Percentiles rank a stretch among this genome's conserved stretches.
phyloP scores from a whole-genome alignment of 2,329 filamentous ascomycete species.

The Coniochaeta ligniaria region DNA sequence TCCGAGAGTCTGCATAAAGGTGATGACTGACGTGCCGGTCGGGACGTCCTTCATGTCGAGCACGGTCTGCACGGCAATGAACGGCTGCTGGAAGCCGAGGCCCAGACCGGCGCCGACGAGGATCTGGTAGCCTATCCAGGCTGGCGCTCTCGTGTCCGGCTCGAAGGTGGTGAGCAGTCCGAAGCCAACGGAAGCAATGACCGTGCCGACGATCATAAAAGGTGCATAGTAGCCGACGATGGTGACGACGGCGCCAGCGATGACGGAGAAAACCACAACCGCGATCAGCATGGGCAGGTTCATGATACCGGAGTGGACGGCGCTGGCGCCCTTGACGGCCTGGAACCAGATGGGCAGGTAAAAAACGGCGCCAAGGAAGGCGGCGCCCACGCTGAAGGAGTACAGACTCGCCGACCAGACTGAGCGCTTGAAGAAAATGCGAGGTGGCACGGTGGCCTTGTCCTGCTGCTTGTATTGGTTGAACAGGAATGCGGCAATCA shows the following conservation, averaged over 20 bases:
- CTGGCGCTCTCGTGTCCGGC: constrained; percentile 18
- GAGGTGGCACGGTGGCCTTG: constrained; percentile 32
- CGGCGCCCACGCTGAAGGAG: constrained; percentile 24
- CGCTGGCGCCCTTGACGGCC: constrained; percentile 26
- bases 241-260: constrained; percentile 22
- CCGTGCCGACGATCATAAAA: constrained; percentile 26
- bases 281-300: constrained; percentile 27
- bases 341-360: constrained; percentile 32
- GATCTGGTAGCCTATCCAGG: constrained; percentile 36
- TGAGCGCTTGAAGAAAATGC: constrained; percentile 28
- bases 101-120: constrained; percentile 32
- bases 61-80: constrained; percentile 35
- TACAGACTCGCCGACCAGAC: constrained; percentile 23
- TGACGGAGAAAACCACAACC: constrained; percentile 21
- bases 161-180: constrained; percentile 31
- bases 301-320: constrained; percentile 27
- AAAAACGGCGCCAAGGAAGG: constrained; percentile 20
- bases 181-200: constrained; percentile 21
- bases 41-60: constrained; percentile 31
- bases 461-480: constrained; percentile 29
- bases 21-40: constrained; percentile 30
- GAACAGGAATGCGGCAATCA: constrained; percentile 22
- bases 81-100: constrained; percentile 31
- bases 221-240: constrained; percentile 30
- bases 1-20: constrained; percentile 28